Evolutionary conservation across 1,284 basidiomycete genomes (phyloP), one percentile per base, ranked within the genome.

Genomic region (Moniliophthora roreri): DNA sequence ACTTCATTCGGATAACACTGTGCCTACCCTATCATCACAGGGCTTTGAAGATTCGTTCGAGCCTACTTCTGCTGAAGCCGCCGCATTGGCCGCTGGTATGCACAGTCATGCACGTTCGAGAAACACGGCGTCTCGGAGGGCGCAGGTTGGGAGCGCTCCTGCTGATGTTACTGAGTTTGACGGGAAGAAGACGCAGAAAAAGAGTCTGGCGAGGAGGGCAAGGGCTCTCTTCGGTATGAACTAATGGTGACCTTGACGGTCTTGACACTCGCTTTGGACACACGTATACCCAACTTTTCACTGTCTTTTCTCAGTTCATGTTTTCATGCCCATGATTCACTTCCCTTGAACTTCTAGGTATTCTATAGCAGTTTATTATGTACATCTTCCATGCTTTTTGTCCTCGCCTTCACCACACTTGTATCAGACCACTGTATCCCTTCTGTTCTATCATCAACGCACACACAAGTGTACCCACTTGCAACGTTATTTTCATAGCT

Each of bases 191-290:
- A 15, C 24, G 26, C 76, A 56, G 61, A 26, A 32, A 16, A 46
- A 15, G 44, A 32, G 15, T 28, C 18, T 46, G 9, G 44, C 44
- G 11, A 46, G 67, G 28, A 72, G 93, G 13, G 91, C 89, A 10
- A 69, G 71, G 55, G 54, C 58, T 13, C 53, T 74, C 42, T 78
- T 78, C 40, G 82, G 84, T 3, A 85, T 95, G 80, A 86, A 78
- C 15, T 46, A 7, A 46, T 2, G 10, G 39, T 5, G n/a, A 10
- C 4, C 10, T 21, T 18, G 16, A 37, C 36, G 36, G n/a, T n/a
- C n/a, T n/a, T n/a, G n/a, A n/a, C n/a, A n/a, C n/a, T n/a, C n/a
- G n/a, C n/a, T n/a, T n/a, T n/a, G n/a, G n/a, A n/a, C n/a, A n/a
- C n/a, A n/a, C n/a, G n/a, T n/a, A n/a, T n/a, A n/a, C n/a, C 28